A percentile compares a stretch with the other conserved stretches of the same genome.
Conservation (phyloP, 192 early-diverging fungal species). For the Linnemannia zychae region DNA sequence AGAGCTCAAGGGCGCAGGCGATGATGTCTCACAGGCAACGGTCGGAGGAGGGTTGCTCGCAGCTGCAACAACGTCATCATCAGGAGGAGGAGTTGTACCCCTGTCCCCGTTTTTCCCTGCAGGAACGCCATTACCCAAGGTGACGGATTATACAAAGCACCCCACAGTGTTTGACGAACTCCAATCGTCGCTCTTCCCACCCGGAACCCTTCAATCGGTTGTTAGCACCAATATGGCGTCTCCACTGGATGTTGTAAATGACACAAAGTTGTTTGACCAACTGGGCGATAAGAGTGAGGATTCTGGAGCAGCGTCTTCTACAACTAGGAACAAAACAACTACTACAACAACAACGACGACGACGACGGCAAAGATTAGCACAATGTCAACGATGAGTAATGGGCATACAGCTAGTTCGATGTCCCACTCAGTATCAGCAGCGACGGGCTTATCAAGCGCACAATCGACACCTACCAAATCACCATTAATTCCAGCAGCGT, state of each 20-base stretch:
- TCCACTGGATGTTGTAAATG: constrained; percentile 42
- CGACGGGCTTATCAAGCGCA: neutral
- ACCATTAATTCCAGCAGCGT: neutral
- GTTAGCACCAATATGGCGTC: constrained; percentile 41
- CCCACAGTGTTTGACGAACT: constrained; percentile 49
- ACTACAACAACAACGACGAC: neutral
- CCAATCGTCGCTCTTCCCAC: constrained; percentile 54
- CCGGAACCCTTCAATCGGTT: constrained; percentile 36
- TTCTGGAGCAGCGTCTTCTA: neutral
- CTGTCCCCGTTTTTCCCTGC: constrained; percentile 23
- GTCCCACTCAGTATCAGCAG: neutral
- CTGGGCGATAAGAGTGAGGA: neutral
- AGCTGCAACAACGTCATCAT: neutral
- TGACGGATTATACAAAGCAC: constrained; percentile 50
- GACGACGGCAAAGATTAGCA: too few species aligned
- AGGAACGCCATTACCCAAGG: constrained; percentile 30
- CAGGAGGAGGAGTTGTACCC: neutral
- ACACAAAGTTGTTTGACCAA: constrained; percentile 25
- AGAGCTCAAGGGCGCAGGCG: neutral
- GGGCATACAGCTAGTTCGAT: neutral
- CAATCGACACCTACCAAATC: neutral
- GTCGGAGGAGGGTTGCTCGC: neutral
- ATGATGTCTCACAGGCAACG: neutral
- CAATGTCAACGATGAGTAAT: neutral
- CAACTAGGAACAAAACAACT: neutral